Evolutionary conservation across 768 basidiomycete species (phyloP), one percentile per base, ranked within the genome.

Genomic region (Psilocybe cubensis): DNA sequence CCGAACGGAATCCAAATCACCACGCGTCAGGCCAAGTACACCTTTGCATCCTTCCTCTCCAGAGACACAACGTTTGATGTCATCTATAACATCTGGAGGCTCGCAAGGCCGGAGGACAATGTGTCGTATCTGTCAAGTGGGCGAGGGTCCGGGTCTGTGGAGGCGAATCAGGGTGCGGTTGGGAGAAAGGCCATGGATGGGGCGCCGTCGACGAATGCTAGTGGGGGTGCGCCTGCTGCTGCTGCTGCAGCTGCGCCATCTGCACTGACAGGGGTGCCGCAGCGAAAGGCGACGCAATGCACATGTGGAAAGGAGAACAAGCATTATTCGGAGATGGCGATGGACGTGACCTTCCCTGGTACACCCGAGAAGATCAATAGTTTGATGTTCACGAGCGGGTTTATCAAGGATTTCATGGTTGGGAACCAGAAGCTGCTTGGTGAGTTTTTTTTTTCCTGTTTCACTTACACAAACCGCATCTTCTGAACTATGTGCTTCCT

Each of bases 21-120:
- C 12, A 97, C 96, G 0, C 81, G 83, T 24, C 85, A 86, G 63
- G 82, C 82, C 17, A 93, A 96, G 76, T 94, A 97, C 75, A 92
- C 89, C 1, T 98, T 98, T 64, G 93, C 97, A 0, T 98, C 96
- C 12, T 96, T 99, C 80, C 87, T 98, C 63, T 90, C 95, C 1
- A 86, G 96, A 9, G 96, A 99, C 74, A 94, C 95, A 40, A 95
- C 96, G 0, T 96, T 86, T 73, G 96, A 99, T 74, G 93, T 98
- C 51, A 93, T 98, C 41, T 85, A 84, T 70, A 98, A 96, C 72
- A 94, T 98, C 63, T 98, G 97, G 96, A 83, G 92, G 17, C 86
- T 96, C 35, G 88, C 91, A 2, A 86, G 91, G 29, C 94, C 96
- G 3, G 88, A 87, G 45, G 80, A 81, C 56, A 70, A 66, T 4